These are phyloP conservation scores for Pseudopithomyces chartarum DNA, from an alignment of 2,329 filamentous ascomycete genomes.

Conservation along the genomic window DNA sequence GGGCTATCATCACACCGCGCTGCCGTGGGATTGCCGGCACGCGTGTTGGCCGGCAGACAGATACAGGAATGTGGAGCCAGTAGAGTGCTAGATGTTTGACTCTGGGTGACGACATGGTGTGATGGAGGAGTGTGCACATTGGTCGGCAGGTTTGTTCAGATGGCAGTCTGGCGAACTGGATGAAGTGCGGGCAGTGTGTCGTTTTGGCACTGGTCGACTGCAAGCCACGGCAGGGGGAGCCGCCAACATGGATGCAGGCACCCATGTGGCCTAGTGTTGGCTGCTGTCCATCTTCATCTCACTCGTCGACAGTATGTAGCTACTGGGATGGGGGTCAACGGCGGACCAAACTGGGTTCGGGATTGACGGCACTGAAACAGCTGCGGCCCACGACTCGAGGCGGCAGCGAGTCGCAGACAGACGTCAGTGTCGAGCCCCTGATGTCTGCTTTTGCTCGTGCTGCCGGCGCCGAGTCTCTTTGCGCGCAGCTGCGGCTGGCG, in stretches of 20 bases:
- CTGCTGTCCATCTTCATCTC: background rate
- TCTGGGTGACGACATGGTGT: background rate
- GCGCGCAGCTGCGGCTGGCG: slow-evolving; percentile 4
- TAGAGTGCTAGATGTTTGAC: background rate
- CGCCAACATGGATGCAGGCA: background rate
- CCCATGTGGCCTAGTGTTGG: background rate
- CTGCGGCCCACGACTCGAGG: slow-evolving; percentile 6
- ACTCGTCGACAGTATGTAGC: background rate
- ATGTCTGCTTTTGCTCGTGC: background rate
- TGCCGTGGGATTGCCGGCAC: background rate
- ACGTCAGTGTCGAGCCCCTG: background rate
- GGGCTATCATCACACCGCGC: slow-evolving; percentile 3
- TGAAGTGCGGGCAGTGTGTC: background rate
- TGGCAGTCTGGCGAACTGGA: no score
- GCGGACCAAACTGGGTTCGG: background rate
- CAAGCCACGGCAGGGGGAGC: background rate
- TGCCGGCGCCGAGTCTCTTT: no score
- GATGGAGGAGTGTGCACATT: background rate
- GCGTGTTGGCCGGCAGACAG: background rate
- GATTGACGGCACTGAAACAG: slow-evolving; percentile 11
- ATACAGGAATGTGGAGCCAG: background rate
- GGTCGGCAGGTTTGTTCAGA: no score
- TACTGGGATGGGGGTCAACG: background rate
- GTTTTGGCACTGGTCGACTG: background rate
- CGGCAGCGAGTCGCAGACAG: background rate